Evolutionary conservation across 306 rosid species (phyloP).

Genomic region (Glycyrrhiza uralensis): DNA sequence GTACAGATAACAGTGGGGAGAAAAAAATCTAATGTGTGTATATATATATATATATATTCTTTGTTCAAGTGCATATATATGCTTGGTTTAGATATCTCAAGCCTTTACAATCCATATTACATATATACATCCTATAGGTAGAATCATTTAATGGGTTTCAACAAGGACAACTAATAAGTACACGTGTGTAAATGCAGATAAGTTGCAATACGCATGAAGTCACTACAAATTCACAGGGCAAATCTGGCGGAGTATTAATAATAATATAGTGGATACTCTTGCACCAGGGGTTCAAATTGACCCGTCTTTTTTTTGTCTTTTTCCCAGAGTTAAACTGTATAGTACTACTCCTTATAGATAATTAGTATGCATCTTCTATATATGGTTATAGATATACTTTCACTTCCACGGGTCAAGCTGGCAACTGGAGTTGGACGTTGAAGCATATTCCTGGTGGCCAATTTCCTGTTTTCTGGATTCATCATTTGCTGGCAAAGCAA

Average conservation of each 20-base stretch:
- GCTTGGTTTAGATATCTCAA: neutral
- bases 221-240: constrained; percentile 21
- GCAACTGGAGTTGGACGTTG: constrained; percentile 62
- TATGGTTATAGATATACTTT: constrained; percentile 20
- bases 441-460: constrained; percentile 45
- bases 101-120: neutral
- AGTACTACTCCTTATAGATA: constrained; percentile 44
- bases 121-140: neutral
- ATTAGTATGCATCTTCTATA: constrained; percentile 39
- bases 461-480: constrained; percentile 38
- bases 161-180: neutral
- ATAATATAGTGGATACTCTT: neutral
- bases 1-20: neutral
- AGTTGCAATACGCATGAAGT: neutral
- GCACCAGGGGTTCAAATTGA: constrained; percentile 20
- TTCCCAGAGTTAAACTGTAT: constrained; percentile 16
- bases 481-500: constrained; percentile 33
- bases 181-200: neutral
- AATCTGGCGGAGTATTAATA: neutral
- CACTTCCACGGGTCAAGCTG: constrained; percentile 78
- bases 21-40: neutral
- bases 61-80: neutral
- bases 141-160: neutral
- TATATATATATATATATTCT: neutral
- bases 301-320: constrained; percentile 6